Evolutionary conservation across 371 early-diverging fungal species (phyloP).

Genomic region (Mortierella sp.): DNA sequence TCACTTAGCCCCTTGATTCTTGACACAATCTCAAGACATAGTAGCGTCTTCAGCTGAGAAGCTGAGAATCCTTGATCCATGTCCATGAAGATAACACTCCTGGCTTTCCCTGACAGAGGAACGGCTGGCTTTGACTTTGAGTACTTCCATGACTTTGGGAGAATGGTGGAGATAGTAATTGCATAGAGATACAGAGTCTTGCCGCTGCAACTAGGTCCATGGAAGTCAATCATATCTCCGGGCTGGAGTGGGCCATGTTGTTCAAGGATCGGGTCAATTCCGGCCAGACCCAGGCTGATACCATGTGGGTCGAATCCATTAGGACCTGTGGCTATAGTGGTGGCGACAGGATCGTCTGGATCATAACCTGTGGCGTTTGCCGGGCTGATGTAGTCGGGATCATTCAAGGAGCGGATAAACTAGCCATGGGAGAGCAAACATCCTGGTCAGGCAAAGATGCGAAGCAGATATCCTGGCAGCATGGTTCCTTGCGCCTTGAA

Average conservation of each 20-base stretch:
- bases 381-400: too few species aligned
- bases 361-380: too few species aligned
- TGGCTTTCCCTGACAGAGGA: conserved; percentile 17
- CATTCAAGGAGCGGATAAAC: too few species aligned
- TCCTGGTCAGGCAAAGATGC: too few species aligned
- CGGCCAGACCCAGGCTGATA: conserved; percentile 23
- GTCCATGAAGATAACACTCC: conserved; percentile 36
- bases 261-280: conserved; percentile 33
- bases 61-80: conserved; percentile 39
- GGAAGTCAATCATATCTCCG: conserved; percentile 42
- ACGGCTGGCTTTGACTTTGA: conserved; percentile 17
- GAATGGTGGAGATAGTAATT: conserved; percentile 37
- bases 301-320: background rate
- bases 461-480: too few species aligned
- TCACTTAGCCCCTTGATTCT: background rate
- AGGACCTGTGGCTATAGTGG: background rate
- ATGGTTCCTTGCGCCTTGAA: too few species aligned
- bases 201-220: conserved; percentile 33
- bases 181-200: conserved; percentile 45
- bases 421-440: too few species aligned
- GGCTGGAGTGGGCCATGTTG: conserved; percentile 20
- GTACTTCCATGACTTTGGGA: conserved; percentile 40
- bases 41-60: conserved; percentile 9
- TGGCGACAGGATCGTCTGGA: too few species aligned
- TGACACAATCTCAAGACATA: conserved; percentile 15